phyloP scores from a whole-genome alignment of 176 grass and related monocot species.

The Zoysia pacifica region DNA sequence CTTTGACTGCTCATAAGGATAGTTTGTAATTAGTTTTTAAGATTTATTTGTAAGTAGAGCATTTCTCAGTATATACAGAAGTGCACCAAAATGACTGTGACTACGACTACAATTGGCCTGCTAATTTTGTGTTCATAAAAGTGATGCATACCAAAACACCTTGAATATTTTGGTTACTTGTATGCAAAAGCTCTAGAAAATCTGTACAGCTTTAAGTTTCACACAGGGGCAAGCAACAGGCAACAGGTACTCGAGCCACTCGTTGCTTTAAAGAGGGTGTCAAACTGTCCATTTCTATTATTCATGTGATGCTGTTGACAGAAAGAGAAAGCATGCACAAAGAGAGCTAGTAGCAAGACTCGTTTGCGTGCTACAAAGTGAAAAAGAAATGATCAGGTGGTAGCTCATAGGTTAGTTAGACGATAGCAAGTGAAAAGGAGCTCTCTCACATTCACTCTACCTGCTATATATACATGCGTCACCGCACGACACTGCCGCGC shows the following conservation, averaged over 20 bases:
- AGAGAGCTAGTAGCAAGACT: not conserved
- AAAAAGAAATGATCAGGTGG: slow-evolving; percentile 30
- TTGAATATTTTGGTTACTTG: not conserved
- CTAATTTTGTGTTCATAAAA: not conserved
- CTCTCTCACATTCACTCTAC: slow-evolving; percentile 27
- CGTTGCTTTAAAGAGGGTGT: not conserved
- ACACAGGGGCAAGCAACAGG: not conserved
- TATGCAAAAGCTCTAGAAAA: not conserved
- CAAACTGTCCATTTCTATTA: not conserved
- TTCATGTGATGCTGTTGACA: slow-evolving; percentile 26
- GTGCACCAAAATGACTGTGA: not conserved
- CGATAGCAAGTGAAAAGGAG: slow-evolving; percentile 46
- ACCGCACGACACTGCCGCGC: not conserved
- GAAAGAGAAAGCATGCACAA: not conserved
- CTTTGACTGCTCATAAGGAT: not conserved
- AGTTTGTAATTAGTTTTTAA: not conserved
- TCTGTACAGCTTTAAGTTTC: slow-evolving; percentile 10
- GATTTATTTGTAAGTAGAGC: not conserved
- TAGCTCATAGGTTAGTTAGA: slow-evolving; percentile 45
- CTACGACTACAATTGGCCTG: not conserved
- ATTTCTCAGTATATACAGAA: too few relatives aligned
- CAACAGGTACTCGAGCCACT: not conserved
- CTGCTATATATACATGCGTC: slow-evolving; percentile 39
- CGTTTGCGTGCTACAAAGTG: not conserved
- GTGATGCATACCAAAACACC: not conserved